Evolutionary conservation across 2,329 filamentous ascomycete species (phyloP).

Genomic region (Aspergillus pseudoviridinutans): DNA sequence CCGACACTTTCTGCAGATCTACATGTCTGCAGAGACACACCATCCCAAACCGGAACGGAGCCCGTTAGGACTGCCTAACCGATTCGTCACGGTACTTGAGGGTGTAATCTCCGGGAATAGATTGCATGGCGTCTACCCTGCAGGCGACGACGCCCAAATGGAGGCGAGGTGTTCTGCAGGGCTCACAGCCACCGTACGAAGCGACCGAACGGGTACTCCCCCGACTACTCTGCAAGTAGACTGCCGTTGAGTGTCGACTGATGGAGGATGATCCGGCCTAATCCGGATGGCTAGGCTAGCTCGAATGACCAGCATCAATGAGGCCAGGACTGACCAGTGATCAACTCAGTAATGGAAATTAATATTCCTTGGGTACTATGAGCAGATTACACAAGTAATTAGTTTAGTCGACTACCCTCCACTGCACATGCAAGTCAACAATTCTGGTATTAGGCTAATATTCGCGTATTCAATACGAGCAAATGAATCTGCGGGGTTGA

Average conservation of each 20-base stretch:
- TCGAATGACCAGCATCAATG: too few relatives aligned
- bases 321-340: too few relatives aligned
- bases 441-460: not conserved
- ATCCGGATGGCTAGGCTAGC: slow-evolving; percentile 2
- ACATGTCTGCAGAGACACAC: not conserved
- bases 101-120: not conserved
- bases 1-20: not conserved
- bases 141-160: too few relatives aligned
- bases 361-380: too few relatives aligned
- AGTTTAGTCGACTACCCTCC: too few relatives aligned
- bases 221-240: too few relatives aligned
- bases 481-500: not conserved
- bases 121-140: not conserved
- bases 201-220: too few relatives aligned
- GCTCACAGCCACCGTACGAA: not conserved
- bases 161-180: not conserved
- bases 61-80: not conserved
- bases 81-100: slow-evolving; percentile 8
- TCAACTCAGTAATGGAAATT: too few relatives aligned
- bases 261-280: not conserved
- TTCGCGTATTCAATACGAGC: not conserved
- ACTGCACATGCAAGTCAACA: too few relatives aligned
- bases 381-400: too few relatives aligned
- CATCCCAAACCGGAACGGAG: slow-evolving; percentile 1
- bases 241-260: not conserved